Conservation (phyloP, 257 asterid genomes). For the Paraleonurus japonicus region DNA sequence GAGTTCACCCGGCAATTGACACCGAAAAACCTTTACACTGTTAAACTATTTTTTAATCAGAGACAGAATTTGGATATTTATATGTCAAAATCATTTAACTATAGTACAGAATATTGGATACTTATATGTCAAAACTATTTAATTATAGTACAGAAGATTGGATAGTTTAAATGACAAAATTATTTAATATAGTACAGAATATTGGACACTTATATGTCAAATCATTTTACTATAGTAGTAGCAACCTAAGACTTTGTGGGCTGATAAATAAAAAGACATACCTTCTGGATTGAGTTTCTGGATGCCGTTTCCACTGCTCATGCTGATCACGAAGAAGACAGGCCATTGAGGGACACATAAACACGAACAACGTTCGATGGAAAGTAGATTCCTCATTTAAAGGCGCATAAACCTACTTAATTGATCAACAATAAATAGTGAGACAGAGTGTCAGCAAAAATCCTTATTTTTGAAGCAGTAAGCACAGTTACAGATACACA, state of each 20-base stretch:
- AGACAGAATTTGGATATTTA: conserved; percentile 7
- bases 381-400: conserved; percentile 75
- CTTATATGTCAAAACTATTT: not conserved
- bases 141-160: not conserved
- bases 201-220: too few species aligned
- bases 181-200: too few species aligned
- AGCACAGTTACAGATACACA: not conserved
- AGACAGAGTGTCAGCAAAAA: not conserved
- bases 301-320: conserved; percentile 79
- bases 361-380: conserved; percentile 68
- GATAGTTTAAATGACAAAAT: not conserved
- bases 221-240: not conserved
- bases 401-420: conserved; percentile 80
- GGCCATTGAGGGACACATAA: conserved; percentile 83
- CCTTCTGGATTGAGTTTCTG: conserved; percentile 66
- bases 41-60: conserved; percentile 23
- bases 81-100: not conserved
- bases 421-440: conserved; percentile 4
- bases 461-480: not conserved
- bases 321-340: conserved; percentile 89
- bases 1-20: conserved; percentile 76
- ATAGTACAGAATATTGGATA: not conserved
- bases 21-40: conserved; percentile 83
- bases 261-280: conserved; percentile 22
- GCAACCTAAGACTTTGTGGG: not conserved